Base-by-base conservation (phyloP, 169 alveolate species). In the Plasmodium reichenowi region DNA sequence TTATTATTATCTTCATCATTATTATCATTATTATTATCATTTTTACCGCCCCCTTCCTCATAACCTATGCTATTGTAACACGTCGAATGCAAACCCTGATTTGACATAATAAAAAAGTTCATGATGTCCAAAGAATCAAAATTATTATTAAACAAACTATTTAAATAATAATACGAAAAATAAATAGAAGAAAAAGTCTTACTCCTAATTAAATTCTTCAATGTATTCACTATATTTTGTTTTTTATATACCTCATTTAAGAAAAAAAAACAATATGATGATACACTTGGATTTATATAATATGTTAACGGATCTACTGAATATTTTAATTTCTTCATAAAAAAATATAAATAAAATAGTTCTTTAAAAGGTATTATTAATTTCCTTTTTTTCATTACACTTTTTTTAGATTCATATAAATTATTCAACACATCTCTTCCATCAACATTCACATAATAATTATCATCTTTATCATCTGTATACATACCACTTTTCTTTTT, bases 281-380 rank as follows among this genome's bases (percentile, higher is more conserved):
- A 43, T 63, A 86, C 71, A 47, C 74, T 71, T 32, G 92, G 88
- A 32, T 86, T 72, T 38, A 86, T 72, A 66, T 71, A 86, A 54
- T 86, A 86, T 13, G 92, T 71, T 47, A 71, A 24, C 1, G 86
- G 92, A 66, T 86, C 87, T 72, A 86, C 92, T 59, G 92, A 59
- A 50, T 59, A 72, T 86, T 72, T 86, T 72, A 86, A 59, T 72
- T 86, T 86, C 45, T 86, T 86, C 80, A 86, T 64, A 72, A 71
- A 86, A 54, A 86, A 86, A 54, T 71, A 86, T 66, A 86, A 45
- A 86, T 47, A 86, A 72, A 64, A 86, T 47, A 86, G 26, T 56
- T 86, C 92, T 54, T 86, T 86, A 54, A 86, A 86, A 8, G 91
- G 91, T 38, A 83, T 83, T 67, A 83, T 32, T 48, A 67, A 50